Conservation (phyloP, 1,284 basidiomycete species). For the Cryptococcus jaspeensis region DNA sequence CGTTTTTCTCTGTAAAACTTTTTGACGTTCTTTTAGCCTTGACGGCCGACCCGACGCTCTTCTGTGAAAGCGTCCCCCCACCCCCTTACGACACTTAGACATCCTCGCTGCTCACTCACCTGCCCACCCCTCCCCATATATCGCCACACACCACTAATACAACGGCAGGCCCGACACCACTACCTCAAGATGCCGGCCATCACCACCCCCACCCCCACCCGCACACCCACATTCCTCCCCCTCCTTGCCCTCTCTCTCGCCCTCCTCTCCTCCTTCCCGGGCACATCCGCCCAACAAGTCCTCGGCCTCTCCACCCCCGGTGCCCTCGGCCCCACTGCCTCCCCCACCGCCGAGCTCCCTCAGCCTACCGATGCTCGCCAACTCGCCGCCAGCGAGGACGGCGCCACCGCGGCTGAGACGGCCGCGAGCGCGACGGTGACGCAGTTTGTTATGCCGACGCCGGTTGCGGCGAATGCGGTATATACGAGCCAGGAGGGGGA, state of each 20-base stretch:
- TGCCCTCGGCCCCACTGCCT: background rate
- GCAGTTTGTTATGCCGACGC: constrained; percentile 17
- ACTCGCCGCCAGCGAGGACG: background rate
- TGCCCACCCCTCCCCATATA: no score
- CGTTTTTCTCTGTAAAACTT: background rate
- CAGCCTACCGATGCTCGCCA: background rate
- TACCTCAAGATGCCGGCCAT: constrained; percentile 6
- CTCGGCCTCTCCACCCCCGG: constrained; percentile 2
- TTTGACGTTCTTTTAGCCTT: background rate
- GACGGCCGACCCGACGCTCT: background rate
- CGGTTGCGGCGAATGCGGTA: constrained; percentile 3
- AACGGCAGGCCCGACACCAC: constrained; percentile 5
- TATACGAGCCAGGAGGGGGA: constrained; percentile 19
- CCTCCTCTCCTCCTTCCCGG: background rate
- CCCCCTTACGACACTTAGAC: background rate
- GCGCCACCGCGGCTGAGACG: background rate
- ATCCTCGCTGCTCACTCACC: no score
- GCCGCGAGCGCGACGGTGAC: constrained; percentile 11
- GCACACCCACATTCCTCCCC: no score
- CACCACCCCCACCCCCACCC: background rate
- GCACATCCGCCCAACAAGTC: background rate
- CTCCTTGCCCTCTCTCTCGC: background rate
- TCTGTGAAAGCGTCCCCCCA: background rate
- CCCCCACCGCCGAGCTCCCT: background rate
- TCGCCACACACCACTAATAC: background rate